Conservation (phyloP, 805 yeast genomes). For the Barnettozyma sp. region DNA sequence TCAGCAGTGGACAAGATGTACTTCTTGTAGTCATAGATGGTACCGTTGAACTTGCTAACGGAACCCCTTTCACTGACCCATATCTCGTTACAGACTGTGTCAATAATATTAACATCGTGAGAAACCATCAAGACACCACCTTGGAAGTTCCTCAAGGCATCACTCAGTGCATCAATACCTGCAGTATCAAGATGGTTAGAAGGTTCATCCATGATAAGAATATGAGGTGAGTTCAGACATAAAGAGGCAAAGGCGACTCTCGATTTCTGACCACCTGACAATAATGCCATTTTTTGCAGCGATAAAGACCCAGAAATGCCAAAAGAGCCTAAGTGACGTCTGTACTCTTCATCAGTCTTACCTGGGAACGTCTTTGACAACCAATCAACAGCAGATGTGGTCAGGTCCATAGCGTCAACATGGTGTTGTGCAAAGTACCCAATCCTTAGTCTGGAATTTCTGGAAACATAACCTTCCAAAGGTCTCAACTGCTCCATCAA, state of each 20-base stretch:
- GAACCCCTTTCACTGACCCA: constrained; percentile 91
- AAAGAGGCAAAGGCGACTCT: constrained; percentile 97
- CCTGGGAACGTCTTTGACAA: constrained; percentile 87
- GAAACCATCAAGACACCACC: constrained; percentile 98
- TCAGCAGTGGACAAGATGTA: constrained; percentile 76
- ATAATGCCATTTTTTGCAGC: constrained; percentile 76
- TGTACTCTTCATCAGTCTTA: constrained; percentile 90
- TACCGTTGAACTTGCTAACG: constrained; percentile 73
- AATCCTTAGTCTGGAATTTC: constrained; percentile 80
- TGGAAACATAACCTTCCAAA: constrained; percentile 65
- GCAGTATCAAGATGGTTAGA: constrained; percentile 97
- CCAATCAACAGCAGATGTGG: constrained; percentile 86
- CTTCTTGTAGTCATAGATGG: constrained; percentile 82
- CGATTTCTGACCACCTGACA: constrained; percentile 98
- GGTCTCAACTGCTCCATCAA: constrained; percentile 76
- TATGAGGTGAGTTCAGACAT: constrained; percentile 85
- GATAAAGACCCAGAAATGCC: constrained; percentile 96
- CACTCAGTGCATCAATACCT: constrained; percentile 92
- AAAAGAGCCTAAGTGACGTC: constrained; percentile 93
- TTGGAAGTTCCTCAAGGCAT: constrained; percentile 77
- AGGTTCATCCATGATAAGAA: constrained; percentile 92
- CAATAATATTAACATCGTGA: constrained; percentile 91
- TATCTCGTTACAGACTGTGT: constrained; percentile 83
- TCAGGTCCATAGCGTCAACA: constrained; percentile 93
- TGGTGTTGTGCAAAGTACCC: constrained; percentile 99